Conservation (phyloP, 306 rosid species). For the Fragaria nilgerrensis region DNA sequence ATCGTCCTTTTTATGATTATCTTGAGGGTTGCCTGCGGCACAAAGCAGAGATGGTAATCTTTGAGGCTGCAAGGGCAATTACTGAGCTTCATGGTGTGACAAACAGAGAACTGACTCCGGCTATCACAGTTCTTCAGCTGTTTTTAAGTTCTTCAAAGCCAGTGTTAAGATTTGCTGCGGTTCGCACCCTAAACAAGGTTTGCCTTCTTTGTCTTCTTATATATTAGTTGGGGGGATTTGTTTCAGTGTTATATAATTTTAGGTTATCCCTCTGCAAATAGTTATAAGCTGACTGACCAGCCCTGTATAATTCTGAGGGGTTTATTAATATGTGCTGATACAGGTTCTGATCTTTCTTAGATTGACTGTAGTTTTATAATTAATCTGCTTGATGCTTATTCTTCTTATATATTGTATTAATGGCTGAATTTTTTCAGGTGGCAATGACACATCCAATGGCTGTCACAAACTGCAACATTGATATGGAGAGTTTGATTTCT, state of each 20-base stretch:
- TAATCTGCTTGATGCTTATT: not conserved
- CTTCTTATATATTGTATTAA: not conserved
- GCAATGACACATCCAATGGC: constrained; percentile 99
- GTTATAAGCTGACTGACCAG: not conserved
- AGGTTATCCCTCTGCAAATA: not conserved
- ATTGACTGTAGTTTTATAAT: not conserved
- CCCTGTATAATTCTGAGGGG: not conserved
- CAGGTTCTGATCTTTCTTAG: not conserved
- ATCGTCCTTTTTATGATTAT: constrained; percentile 91
- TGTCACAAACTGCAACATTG: constrained; percentile 97
- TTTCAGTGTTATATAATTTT: not conserved
- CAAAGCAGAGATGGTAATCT: constrained; percentile 98
- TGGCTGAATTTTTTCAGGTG: constrained; percentile 55
- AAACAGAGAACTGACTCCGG: constrained; percentile 86
- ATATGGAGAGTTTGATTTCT: constrained; percentile 94
- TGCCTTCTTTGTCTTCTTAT: not conserved
- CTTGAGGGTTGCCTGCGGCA: constrained; percentile 99
- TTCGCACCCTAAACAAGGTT: constrained; percentile 97
- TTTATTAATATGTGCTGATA: not conserved
- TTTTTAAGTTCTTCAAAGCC: constrained; percentile 97
- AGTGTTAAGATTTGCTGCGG: constrained; percentile 97
- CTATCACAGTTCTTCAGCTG: constrained; percentile 97
- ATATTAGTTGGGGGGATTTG: constrained; percentile 11
- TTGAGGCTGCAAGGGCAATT: constrained; percentile 97
- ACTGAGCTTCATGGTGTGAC: constrained; percentile 94